Evolutionary conservation across 1,284 basidiomycete genomes (phyloP).

Genomic region (Cryptococcus sp.): DNA sequence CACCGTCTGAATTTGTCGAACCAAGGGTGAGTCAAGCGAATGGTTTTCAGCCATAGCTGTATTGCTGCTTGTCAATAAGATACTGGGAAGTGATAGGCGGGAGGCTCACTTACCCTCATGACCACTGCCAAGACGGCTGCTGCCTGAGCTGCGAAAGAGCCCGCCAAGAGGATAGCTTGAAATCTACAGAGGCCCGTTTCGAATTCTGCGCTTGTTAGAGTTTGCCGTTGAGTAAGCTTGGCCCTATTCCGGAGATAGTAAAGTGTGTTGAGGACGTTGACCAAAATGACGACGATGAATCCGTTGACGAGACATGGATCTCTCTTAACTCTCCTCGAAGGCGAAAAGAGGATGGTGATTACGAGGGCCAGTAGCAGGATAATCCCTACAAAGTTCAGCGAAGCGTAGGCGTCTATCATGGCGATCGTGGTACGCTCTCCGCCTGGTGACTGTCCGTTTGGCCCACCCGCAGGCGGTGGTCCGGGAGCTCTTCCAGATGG

Average conservation of each 20-base stretch:
- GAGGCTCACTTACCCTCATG: conserved; percentile 7
- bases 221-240: neutral
- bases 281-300: conserved; percentile 18
- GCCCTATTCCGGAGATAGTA: conserved; percentile 9
- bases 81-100: too few relatives aligned
- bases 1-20: conserved; percentile 7
- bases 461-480: too few relatives aligned
- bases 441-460: too few relatives aligned
- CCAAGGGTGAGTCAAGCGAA: conserved; percentile 4
- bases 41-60: conserved; percentile 15
- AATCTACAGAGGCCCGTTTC: conserved; percentile 7
- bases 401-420: conserved; percentile 3
- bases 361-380: conserved; percentile 1
- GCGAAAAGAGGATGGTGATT: conserved; percentile 6
- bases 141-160: conserved; percentile 17
- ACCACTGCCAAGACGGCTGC: conserved; percentile 12
- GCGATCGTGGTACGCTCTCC: too few relatives aligned
- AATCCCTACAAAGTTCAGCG: conserved; percentile 12
- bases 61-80: too few relatives aligned
- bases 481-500: too few relatives aligned
- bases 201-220: too few relatives aligned
- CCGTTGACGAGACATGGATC: conserved; percentile 23
- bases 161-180: conserved; percentile 17
- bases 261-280: conserved; percentile 11
- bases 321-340: neutral